Base-by-base conservation (phyloP, 2,329 filamentous ascomycete species). In the Calonectria fujianensis region DNA sequence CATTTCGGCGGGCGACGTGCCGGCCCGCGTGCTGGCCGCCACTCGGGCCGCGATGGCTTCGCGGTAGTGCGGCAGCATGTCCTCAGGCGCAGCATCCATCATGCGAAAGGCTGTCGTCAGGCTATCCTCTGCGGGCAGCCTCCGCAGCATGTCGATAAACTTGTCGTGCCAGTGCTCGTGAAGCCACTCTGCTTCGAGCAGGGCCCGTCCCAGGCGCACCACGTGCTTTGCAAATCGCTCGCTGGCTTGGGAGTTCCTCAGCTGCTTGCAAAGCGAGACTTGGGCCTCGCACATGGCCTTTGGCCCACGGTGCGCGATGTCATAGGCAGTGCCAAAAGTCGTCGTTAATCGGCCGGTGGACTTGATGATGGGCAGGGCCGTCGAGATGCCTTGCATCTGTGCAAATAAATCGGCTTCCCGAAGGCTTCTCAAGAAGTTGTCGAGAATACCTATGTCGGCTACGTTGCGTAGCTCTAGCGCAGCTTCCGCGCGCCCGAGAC, bases 181-280 rank as follows among this genome's bases (percentile, higher is more conserved):
- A 31, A 76, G 73, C 75, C 75, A 76, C 4, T 7, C 41, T 14
- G 75, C 69, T 8, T 70, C 66, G 4, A 63, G 54, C 7, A 76
- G 59, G 31, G 75, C 70, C 7, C 73, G 66, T 1, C 75, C 75
- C 20, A 76, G 54, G 2, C 45, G 45, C 14, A 64, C 69, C 0
- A 72, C 64, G n/a, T 61, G 39, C 16, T 35, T 27, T n/a, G 73
- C 73, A 35, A 76, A 73, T 31, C 51, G 35, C 35, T 76, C 73
- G 20, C 73, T 73, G 4, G 69, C 69, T 32, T 70, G 45, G 0
- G 51, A 45, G 8, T 48, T 61, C 3, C 16, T 37, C 2, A 76
- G 52, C 11, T 75, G 54, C 1, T n/a, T 39, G 29, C 73, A 68
- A 2, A 76, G 24, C 9, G 73, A 29, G 5, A 29, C 29, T 20